phyloP scores from a whole-genome alignment of 1,284 basidiomycete species.

The Pseudozyma flocculosa region DNA sequence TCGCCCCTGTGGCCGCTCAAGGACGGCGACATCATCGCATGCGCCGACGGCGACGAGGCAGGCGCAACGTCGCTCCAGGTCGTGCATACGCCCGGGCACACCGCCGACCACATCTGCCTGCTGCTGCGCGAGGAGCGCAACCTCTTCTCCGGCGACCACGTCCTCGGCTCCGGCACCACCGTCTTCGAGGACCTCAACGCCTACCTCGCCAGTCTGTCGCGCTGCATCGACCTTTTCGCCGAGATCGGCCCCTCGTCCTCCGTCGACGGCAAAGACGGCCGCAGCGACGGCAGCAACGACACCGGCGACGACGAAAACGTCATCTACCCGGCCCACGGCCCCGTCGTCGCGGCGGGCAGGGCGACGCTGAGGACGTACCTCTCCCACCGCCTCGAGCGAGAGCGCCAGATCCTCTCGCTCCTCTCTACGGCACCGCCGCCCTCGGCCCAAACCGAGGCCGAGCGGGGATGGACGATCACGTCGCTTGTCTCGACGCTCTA shows the following conservation, averaged over 20 bases:
- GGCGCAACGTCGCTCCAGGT: slow-evolving; percentile 61
- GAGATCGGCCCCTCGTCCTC: slow-evolving; percentile 13
- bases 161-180: slow-evolving; percentile 85
- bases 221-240: slow-evolving; percentile 63
- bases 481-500: slow-evolving; percentile 63
- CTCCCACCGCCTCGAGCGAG: slow-evolving; percentile 76
- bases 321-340: slow-evolving; percentile 86
- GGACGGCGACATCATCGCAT: slow-evolving; percentile 20
- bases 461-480: slow-evolving; percentile 40
- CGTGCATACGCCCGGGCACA: slow-evolving; percentile 87
- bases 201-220: slow-evolving; percentile 72
- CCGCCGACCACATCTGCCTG: slow-evolving; percentile 74
- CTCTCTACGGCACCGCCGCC: slow-evolving; percentile 63
- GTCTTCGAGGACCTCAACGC: slow-evolving; percentile 80
- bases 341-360: slow-evolving; percentile 66
- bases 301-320: slow-evolving; percentile 33
- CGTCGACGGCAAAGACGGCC: not conserved
- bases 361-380: slow-evolving; percentile 72
- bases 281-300: slow-evolving; percentile 13
- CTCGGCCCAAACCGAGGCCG: not conserved
- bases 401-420: slow-evolving; percentile 72
- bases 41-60: not conserved
- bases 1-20: slow-evolving; percentile 23
- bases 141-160: slow-evolving; percentile 80
- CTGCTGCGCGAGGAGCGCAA: slow-evolving; percentile 62